Conservation (phyloP, 108 stramenopile species). For the Cyclotella atomus region DNA sequence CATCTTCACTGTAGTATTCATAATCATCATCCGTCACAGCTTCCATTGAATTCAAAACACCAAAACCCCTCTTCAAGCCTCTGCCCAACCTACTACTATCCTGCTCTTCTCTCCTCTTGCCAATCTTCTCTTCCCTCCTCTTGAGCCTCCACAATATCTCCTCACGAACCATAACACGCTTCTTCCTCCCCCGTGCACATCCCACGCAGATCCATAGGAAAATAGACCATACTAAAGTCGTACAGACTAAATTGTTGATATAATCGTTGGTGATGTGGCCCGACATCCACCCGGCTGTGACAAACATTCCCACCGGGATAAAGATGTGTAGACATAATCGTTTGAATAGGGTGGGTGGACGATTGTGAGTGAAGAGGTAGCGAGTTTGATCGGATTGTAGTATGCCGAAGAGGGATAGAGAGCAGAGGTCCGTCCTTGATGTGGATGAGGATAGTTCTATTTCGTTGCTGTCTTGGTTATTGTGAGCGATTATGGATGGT, state of each 20-base stretch:
- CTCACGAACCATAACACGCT: constrained; percentile 64
- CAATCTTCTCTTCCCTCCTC: constrained; percentile 20
- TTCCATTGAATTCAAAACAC: background rate
- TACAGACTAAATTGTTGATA: constrained; percentile 56
- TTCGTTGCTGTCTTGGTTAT: constrained; percentile 17
- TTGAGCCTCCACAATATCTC: constrained; percentile 73
- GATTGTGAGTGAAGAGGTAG: constrained; percentile 61
- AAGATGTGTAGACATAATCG: constrained; percentile 61
- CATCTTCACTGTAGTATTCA: constrained; percentile 38
- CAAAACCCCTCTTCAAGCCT: background rate
- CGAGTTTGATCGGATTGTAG: constrained; percentile 79
- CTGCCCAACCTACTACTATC: background rate
- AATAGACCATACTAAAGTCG: constrained; percentile 50
- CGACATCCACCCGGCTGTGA: constrained; percentile 66
- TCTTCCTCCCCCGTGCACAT: constrained; percentile 62
- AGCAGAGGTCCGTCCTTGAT: constrained; percentile 70
- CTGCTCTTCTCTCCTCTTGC: background rate
- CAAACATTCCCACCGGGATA: constrained; percentile 59
- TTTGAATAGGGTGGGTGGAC: constrained; percentile 58
- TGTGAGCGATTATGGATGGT: constrained; percentile 2
- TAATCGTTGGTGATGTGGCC: constrained; percentile 58
- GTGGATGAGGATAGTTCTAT: constrained; percentile 48
- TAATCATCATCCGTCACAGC: constrained; percentile 35
- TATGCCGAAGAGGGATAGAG: constrained; percentile 75
- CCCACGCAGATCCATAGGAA: constrained; percentile 57